Evolutionary conservation across 2,329 filamentous ascomycete genomes (phyloP), one percentile per base, ranked within the genome.

Genomic region (Xylogone sp.): DNA sequence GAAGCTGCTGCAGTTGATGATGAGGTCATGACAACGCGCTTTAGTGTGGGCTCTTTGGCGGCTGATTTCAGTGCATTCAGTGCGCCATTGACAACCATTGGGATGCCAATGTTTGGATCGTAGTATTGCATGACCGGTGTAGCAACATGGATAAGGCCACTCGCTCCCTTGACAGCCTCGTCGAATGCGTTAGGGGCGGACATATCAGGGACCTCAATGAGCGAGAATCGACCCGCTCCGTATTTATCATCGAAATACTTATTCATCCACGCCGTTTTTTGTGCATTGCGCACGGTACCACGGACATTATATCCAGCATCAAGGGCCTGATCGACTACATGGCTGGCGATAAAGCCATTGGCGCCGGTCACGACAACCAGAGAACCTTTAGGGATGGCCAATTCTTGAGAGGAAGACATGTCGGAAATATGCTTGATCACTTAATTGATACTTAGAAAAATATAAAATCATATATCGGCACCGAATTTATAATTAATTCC

Each of bases 271-370:
- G 62, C 48, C 21, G 59, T 62, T 53, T 69, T 73, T 2, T 60
- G 55, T 0, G 54, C 21, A 45, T 65, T 57, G 1, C 75, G 72
- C 12, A 70, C 69, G 2, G 72, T 74, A 1, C 74, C 75, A 16
- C 73, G 71, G 16, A 78, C 75, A 3, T 65, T 66, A 55, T 71
- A 76, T 5, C 74, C 74, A 0, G 59, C 58, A 0, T 59, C 49
- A 0, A 76, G 65, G 13, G 73, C 59, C 45, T 73, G 65, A 39
- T 71, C 64, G 2, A 65, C 68, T 5, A 72, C 62, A 16, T 75
- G 67, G 0, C 69, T 70, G 2, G 61, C 74, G 5, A 77, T 62
- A 46, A 68, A 67, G 1, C 74, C 73, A 31, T 72, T 75, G 24
- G 56, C 63, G 2, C 71, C 74, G 0, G 72, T 76, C 1, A 76